Base-by-base conservation (phyloP, 495 filamentous ascomycete species). In the Aspergillus incahuasiensis region DNA sequence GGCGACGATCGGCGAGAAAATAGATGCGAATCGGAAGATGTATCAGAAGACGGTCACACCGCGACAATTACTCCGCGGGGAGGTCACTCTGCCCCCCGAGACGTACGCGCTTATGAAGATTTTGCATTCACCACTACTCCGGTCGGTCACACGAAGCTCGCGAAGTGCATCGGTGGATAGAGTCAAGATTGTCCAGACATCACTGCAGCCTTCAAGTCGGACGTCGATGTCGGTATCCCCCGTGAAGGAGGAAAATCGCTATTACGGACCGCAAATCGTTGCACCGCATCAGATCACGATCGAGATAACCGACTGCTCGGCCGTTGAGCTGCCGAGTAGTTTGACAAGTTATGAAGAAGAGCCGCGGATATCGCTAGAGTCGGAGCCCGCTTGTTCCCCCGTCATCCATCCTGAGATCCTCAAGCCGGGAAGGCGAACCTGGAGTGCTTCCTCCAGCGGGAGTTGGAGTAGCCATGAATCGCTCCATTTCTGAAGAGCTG, bases 11-110 rank as follows among this genome's bases (percentile, higher is more conserved):
- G 81, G 92, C 32, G 94, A 97, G 72, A 83, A 92, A 21, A 82
- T 87, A 56, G 88, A 91, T 66, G 91, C 94, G 21, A 97, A 97
- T 63, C 85, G 89, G 67, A 96, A 94, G 70, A 77, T 97, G 16
- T 98, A 98, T 71, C 86, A 88, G 39, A 79, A 81, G 41, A 81
- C 80, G 16, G 77, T 88, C 64, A 89, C 86, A 7, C 90, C 92
- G n/a, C 65, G 68, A 35, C 83, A 92, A 63, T 78, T 97, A 30
- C 82, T 97, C 2, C 76, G 76, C n/a, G 94, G 94, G 6, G 68
- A 77, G 12, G 78, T 96, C 22, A 82, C 83, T 19, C 81, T 90
- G 6, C 91, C 94, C 8, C 82, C 86, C 7, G 86, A 86, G 41
- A 89, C 92, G 6, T 83, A 86, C 30, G 83, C 87, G 11, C 79